Conservation (phyloP, 306 rosid genomes). For the peach (Prunus persica) region DNA sequence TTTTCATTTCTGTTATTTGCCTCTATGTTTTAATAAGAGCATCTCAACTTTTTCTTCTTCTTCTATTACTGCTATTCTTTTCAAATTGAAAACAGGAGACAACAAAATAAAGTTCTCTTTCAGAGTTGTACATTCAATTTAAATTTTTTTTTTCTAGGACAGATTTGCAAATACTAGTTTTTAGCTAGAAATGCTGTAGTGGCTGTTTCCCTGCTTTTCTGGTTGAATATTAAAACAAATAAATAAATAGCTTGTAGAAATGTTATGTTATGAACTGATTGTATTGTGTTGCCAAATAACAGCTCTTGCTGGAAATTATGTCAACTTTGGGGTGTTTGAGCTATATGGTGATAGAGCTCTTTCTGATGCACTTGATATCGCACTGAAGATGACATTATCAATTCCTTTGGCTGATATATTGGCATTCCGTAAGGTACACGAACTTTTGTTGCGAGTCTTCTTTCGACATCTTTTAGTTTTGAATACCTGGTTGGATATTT, state of each 20-base stretch:
- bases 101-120: neutral
- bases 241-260: neutral
- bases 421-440: constrained; percentile 84
- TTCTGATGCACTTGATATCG: constrained; percentile 82
- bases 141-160: neutral
- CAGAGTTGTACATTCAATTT: neutral
- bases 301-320: constrained; percentile 98
- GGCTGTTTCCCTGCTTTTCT: neutral
- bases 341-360: constrained; percentile 95
- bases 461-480: neutral
- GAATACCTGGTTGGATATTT: neutral
- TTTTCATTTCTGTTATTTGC: neutral
- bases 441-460: constrained; percentile 19
- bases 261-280: constrained; percentile 13
- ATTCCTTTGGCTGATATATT: constrained; percentile 90
- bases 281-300: constrained; percentile 29
- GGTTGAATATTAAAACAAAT: neutral
- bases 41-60: neutral
- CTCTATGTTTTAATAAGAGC: neutral
- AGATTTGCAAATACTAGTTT: neutral
- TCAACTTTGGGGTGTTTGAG: constrained; percentile 97
- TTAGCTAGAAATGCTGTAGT: neutral
- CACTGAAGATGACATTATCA: constrained; percentile 87
- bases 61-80: neutral
- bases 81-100: neutral